A percentile compares a stretch with the other conserved stretches of the same genome.
Conservation (phyloP, 2,329 filamentous ascomycete genomes). For the Chaetoscypha palmicola region DNA sequence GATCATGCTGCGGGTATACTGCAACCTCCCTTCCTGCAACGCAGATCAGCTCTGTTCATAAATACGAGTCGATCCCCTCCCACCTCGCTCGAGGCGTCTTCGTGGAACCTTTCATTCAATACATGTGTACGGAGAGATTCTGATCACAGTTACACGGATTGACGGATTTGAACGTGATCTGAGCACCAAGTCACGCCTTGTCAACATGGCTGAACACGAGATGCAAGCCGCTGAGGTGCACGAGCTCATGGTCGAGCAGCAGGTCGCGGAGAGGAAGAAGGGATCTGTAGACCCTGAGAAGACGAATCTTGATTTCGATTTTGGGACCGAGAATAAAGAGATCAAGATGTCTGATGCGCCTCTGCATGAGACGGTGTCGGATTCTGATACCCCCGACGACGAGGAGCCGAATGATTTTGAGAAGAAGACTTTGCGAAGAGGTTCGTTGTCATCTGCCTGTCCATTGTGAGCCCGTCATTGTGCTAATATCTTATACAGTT, state of each 20-base stretch:
- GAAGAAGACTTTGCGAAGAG: constrained; percentile 13
- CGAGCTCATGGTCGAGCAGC: constrained; percentile 13
- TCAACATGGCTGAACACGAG: constrained; percentile 18
- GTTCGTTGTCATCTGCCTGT: constrained; percentile 1
- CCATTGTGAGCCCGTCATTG: not conserved
- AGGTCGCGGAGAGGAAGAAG: constrained; percentile 7
- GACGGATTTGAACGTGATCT: no score
- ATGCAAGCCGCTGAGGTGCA: constrained; percentile 18
- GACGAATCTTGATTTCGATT: constrained; percentile 13
- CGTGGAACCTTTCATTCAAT: no score
- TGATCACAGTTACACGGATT: no score
- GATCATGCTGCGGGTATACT: no score
- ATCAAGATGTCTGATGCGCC: not conserved
- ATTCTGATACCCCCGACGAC: constrained; percentile 14
- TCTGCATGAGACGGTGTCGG: constrained; percentile 5
- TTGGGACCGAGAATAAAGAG: constrained; percentile 6
- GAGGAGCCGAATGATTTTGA: constrained; percentile 17
- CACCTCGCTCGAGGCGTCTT: no score
- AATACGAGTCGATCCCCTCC: no score
- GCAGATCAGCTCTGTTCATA: no score
- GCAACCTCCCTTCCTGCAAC: no score
- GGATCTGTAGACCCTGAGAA: constrained; percentile 9
- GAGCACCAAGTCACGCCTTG: not conserved
- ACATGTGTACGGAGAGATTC: no score
- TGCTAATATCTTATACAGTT: not conserved